Conservation (phyloP, 208 protist genomes). For the Leishmania braziliensis region DNA sequence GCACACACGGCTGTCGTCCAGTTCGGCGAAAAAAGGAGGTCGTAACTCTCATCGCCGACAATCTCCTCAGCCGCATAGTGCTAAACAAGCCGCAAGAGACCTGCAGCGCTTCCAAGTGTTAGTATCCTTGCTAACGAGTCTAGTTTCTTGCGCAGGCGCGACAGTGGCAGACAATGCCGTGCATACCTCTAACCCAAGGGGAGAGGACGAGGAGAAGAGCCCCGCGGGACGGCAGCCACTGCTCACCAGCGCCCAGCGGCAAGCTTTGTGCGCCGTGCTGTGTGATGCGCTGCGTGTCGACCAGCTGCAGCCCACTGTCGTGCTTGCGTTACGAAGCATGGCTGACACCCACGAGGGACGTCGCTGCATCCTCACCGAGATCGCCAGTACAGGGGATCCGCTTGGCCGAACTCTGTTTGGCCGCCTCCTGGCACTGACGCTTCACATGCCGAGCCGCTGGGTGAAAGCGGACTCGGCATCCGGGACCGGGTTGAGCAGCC, state of each 20-base stretch:
- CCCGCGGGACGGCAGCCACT: neutral
- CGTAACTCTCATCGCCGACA: neutral
- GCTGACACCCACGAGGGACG: constrained; percentile 49
- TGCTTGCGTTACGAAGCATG: constrained; percentile 39
- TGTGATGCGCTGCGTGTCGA: constrained; percentile 42
- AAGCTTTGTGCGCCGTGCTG: constrained; percentile 38
- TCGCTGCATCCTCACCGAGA: constrained; percentile 62
- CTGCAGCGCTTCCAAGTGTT: constrained; percentile 37
- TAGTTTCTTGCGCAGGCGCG: constrained; percentile 26
- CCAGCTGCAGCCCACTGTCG: constrained; percentile 29
- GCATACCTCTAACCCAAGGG: neutral
- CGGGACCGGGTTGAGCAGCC: neutral
- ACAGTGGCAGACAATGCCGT: neutral
- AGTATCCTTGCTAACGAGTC: constrained; percentile 53
- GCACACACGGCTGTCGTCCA: neutral
- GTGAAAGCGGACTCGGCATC: neutral
- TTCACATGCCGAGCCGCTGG: constrained; percentile 38
- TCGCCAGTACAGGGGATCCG: constrained; percentile 48
- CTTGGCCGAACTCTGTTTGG: constrained; percentile 70
- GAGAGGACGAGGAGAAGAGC: neutral
- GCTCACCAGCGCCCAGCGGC: constrained; percentile 16
- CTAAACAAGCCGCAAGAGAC: constrained; percentile 18
- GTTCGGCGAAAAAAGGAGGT: neutral
- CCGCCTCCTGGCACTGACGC: constrained; percentile 56
- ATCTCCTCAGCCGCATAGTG: constrained; percentile 5